Evolutionary conservation across 305 asterid species (phyloP).

Genomic region (Lippia alba): DNA sequence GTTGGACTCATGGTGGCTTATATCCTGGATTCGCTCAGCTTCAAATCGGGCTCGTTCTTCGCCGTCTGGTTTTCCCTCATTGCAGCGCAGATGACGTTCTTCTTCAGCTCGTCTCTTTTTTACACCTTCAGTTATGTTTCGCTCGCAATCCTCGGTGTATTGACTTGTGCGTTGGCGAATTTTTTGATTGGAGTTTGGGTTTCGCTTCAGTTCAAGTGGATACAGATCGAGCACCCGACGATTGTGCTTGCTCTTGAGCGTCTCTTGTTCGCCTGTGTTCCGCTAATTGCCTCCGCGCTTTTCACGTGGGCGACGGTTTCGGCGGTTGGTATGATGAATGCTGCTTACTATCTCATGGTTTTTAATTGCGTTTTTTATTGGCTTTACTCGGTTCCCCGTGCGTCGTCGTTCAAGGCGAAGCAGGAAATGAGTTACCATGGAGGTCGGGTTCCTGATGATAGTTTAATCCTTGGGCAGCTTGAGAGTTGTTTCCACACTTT

Average conservation of each 20-base stretch:
- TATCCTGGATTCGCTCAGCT: conserved; percentile 80
- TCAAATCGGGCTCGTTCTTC: conserved; percentile 89
- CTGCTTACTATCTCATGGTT: conserved; percentile 88
- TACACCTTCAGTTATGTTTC: conserved; percentile 60
- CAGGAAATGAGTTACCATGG: conserved; percentile 81
- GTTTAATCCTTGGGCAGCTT: conserved; percentile 79
- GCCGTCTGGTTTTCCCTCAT: conserved; percentile 94
- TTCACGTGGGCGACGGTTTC: conserved; percentile 97
- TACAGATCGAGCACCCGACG: conserved; percentile 91
- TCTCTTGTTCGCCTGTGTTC: conserved; percentile 84
- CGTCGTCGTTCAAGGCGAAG: conserved; percentile 82
- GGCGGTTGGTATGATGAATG: conserved; percentile 87
- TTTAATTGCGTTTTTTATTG: conserved; percentile 91
- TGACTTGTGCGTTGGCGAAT: conserved; percentile 77
- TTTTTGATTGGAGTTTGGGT: conserved; percentile 96
- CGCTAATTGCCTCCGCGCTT: conserved; percentile 68
- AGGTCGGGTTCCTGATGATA: conserved; percentile 78
- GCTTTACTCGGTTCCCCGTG: conserved; percentile 86
- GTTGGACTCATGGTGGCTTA: conserved; percentile 87
- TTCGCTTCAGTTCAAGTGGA: conserved; percentile 97
- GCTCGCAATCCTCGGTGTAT: conserved; percentile 66
- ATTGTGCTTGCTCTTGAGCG: conserved; percentile 88
- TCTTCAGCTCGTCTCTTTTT: conserved; percentile 74
- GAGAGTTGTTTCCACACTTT: conserved; percentile 92
- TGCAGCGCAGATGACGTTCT: conserved; percentile 79